Evolutionary conservation across 805 yeast species (phyloP), one percentile per base, ranked within the genome.

Genomic region (Saccharomycopsis babjevae): DNA sequence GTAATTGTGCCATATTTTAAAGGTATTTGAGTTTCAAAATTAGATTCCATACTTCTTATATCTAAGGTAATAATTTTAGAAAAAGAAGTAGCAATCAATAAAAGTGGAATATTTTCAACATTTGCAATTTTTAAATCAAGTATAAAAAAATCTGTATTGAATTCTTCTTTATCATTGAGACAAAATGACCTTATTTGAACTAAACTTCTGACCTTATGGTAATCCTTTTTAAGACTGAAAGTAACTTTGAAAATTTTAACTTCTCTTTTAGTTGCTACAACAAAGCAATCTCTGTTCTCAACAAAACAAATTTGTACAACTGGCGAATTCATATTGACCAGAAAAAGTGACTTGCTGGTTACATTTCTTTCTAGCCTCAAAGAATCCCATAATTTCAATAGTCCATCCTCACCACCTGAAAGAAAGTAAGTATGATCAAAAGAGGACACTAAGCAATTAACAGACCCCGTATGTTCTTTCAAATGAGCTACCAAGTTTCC

Each of bases 361-460:
- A 84, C 81, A 50, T 86, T 87, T 59, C 79, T 80, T 58, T 85
- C 89, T 42, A 92, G 72, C 61, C 83, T 81, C 10, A 74, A 67
- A 0, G 85, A 72, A 68, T 89, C 96, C 97, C 97, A 94, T 0
- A 93, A 71, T 65, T 83, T 86, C 46, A 94, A 67, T 1, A 74
- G 68, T 0, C 97, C 97, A 34, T 80, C 79, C 56, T 84, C 87
- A 7, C 94, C 89, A 1, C 91, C 96, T 1, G 94, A 84, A 1
- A 90, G 74, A 64, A 93, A 84, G 65, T 82, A 86, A 28, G 80
- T 80, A 16, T 83, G 79, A 34, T 86, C 84, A 0, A 86, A 84
- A 5, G 88, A 78, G 0, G 82, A 79, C 1, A 78, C 81, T 8
- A 90, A 68, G 32, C 84, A 73, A 25, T 77, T 83, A n/a, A 91